These are phyloP conservation scores for Leccinum aurantiacum DNA, from an alignment of 768 basidiomycete genomes.

Conservation along the genomic window DNA sequence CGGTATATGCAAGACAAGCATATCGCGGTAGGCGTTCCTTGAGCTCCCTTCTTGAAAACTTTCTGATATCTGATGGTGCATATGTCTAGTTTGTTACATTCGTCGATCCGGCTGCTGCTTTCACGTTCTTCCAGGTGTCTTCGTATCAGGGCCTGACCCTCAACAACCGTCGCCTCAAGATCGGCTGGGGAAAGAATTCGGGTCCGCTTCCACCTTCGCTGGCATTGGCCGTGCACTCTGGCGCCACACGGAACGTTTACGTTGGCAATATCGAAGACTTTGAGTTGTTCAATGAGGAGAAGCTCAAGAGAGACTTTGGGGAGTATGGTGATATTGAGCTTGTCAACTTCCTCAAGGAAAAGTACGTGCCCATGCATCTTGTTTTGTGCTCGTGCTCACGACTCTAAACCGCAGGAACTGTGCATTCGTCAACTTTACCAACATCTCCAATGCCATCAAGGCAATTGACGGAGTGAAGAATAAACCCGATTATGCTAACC, in stretches of 20 bases:
- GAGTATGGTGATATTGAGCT: conserved; percentile 97
- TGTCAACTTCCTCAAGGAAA: conserved; percentile 93
- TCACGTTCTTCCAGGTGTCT: conserved; percentile 93
- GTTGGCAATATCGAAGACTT: conserved; percentile 96
- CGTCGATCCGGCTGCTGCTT: conserved; percentile 89
- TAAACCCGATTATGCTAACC: conserved; percentile 84
- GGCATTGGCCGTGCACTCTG: conserved; percentile 85
- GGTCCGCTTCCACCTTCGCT: conserved; percentile 83
- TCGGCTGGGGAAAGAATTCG: conserved; percentile 97
- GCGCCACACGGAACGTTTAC: conserved; percentile 96
- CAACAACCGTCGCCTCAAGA: conserved; percentile 91
- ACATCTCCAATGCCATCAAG: conserved; percentile 94
- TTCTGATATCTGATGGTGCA: conserved; percentile 5
- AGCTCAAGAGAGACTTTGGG: conserved; percentile 88
- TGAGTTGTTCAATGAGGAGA: conserved; percentile 86
- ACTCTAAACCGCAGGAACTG: conserved; percentile 63
- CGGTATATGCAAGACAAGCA: conserved; percentile 97
- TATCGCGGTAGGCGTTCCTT: conserved; percentile 69
- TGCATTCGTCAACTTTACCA: conserved; percentile 95
- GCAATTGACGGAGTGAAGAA: conserved; percentile 96
- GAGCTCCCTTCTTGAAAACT: neutral
- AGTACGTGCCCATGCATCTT: conserved; percentile 54
- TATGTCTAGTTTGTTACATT: conserved; percentile 85
- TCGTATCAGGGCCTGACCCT: conserved; percentile 86
- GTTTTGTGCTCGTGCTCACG: neutral